Percentiles rank a stretch among this genome's conserved stretches.
phyloP scores from a whole-genome alignment of 2,329 filamentous ascomycete genomes.

The Penicillium griseofulvum region DNA sequence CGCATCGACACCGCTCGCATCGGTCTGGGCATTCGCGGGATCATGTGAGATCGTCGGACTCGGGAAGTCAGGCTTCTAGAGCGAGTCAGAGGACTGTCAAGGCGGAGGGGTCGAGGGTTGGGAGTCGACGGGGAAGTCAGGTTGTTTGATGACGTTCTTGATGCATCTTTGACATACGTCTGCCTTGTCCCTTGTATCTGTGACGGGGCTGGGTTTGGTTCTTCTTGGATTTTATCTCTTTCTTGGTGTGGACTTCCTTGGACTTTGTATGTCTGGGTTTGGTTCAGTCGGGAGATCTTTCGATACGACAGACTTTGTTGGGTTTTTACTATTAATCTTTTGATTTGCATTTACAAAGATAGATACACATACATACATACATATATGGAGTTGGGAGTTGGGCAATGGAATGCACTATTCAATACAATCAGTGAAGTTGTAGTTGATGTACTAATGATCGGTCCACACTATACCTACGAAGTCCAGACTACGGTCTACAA shows the following conservation, averaged over 20 bases:
- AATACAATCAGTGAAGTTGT: neutral
- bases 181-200: neutral
- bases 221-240: neutral
- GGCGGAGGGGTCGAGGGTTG: constrained; percentile 29
- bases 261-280: neutral
- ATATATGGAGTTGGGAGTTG: constrained; percentile 7
- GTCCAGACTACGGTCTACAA: neutral
- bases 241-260: neutral
- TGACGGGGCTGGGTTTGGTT: neutral
- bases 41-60: constrained; percentile 39
- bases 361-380: constrained; percentile 8
- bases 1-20: constrained; percentile 27
- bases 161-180: neutral
- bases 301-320: constrained; percentile 4
- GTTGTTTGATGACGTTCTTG: constrained; percentile 17
- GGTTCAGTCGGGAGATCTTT: constrained; percentile 1
- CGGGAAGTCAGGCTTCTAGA: constrained; percentile 40
- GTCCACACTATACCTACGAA: neutral
- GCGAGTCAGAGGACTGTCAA: constrained; percentile 34
- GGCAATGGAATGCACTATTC: constrained; percentile 3
- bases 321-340: neutral
- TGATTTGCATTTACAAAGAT: constrained; percentile 8
- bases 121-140: constrained; percentile 31
- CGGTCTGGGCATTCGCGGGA: constrained; percentile 24
- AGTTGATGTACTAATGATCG: neutral